Evolutionary conservation across 345 rosid species (phyloP).

Genomic region (Lepidium africanum): DNA sequence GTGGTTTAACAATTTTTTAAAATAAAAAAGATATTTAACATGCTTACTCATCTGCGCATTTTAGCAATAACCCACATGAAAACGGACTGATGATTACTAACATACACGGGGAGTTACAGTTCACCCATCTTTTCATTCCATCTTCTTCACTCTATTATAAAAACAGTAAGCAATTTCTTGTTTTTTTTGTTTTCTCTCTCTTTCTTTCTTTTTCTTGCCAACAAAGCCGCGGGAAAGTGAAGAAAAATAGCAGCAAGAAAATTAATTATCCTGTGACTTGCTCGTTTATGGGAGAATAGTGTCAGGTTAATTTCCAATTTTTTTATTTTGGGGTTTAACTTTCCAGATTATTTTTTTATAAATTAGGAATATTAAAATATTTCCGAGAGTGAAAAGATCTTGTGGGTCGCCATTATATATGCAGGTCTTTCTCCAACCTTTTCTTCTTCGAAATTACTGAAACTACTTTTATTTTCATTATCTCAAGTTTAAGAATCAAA

Average conservation of each 20-base stretch:
- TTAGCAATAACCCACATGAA: not conserved
- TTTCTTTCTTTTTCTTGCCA: not conserved
- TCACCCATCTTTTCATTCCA: conserved; percentile 10
- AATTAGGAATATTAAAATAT: conserved; percentile 12
- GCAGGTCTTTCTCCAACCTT: conserved; percentile 22
- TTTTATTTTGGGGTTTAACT: conserved; percentile 7
- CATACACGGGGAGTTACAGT: conserved; percentile 17
- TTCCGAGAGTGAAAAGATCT: conserved; percentile 27
- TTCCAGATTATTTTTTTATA: not conserved
- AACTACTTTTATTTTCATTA: conserved; percentile 5
- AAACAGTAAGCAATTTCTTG: too few species aligned
- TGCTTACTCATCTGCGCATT: conserved; percentile 3
- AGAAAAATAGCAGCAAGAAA: not conserved
- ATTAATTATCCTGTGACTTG: conserved; percentile 26
- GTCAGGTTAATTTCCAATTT: conserved; percentile 38
- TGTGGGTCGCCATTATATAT: conserved; percentile 25
- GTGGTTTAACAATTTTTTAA: not conserved
- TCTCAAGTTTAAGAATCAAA: conserved; percentile 17
- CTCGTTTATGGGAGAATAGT: conserved; percentile 68
- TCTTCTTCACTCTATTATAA: conserved; percentile 8
- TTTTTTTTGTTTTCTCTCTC: not conserved
- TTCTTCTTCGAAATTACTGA: not conserved
- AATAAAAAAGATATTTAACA: not conserved
- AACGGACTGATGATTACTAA: not conserved
- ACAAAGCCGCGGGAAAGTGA: not conserved